Evolutionary conservation across 768 basidiomycete genomes (phyloP).

Genomic region (Lentinus brumalis): DNA sequence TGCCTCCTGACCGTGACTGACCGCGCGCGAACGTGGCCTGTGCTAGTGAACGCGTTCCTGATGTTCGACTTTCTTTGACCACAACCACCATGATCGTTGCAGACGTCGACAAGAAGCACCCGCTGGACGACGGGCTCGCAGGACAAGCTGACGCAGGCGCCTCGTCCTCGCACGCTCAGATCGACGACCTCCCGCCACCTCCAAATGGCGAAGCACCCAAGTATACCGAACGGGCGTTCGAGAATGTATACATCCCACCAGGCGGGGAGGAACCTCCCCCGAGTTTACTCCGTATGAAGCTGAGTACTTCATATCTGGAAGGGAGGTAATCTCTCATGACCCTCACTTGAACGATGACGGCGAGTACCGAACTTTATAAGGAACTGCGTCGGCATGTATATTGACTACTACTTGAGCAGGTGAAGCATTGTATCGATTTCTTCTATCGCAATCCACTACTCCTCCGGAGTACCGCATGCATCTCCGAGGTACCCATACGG

Average conservation of each 20-base stretch:
- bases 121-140: background rate
- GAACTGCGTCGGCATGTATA: too few relatives aligned
- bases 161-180: background rate
- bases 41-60: too few relatives aligned
- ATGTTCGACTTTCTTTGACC: background rate
- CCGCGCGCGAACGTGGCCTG: too few relatives aligned
- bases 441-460: constrained; percentile 54
- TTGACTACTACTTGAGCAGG: constrained; percentile 37
- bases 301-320: constrained; percentile 49
- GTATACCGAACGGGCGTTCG: constrained; percentile 16
- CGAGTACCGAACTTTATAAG: constrained; percentile 21
- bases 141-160: background rate
- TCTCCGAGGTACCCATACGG: constrained; percentile 57
- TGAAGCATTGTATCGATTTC: constrained; percentile 73
- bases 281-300: constrained; percentile 65
- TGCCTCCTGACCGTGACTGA: too few relatives aligned
- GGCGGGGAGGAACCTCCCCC: constrained; percentile 55
- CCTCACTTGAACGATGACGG: constrained; percentile 68
- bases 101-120: constrained; percentile 4
- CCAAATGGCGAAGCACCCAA: constrained; percentile 5
- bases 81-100: background rate
- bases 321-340: constrained; percentile 68
- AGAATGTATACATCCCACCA: constrained; percentile 24
- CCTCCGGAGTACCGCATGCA: constrained; percentile 50
- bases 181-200: background rate